These are phyloP conservation scores for Penicillium sp. DNA, from an alignment of 2,329 filamentous ascomycete genomes.

Conservation along the genomic window DNA sequence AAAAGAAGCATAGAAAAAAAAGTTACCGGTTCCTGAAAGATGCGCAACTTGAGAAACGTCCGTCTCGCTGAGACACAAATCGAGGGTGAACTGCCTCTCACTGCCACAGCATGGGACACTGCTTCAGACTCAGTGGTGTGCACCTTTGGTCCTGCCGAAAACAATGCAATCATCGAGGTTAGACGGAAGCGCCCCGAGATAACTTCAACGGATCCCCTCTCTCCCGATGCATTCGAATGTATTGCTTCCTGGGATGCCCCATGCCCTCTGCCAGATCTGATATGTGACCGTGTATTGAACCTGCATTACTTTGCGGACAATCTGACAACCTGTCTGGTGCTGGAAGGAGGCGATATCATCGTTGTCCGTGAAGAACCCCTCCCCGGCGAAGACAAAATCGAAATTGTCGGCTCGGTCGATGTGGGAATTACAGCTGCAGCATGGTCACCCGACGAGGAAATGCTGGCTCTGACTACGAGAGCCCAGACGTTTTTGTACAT, in stretches of 20 bases:
- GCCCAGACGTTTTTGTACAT: constrained; percentile 82
- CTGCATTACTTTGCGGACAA: constrained; percentile 85
- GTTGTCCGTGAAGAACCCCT: constrained; percentile 72
- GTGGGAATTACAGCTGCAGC: constrained; percentile 82
- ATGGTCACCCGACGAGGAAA: constrained; percentile 95
- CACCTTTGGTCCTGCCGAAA: constrained; percentile 75
- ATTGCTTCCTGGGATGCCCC: constrained; percentile 89
- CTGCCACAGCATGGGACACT: constrained; percentile 82
- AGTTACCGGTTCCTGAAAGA: constrained; percentile 45
- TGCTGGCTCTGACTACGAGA: constrained; percentile 78
- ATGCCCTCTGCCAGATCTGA: constrained; percentile 72
- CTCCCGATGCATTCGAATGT: constrained; percentile 42
- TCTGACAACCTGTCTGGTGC: constrained; percentile 72
- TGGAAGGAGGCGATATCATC: constrained; percentile 88
- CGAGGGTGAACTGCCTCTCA: constrained; percentile 61
- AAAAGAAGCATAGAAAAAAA: constrained; percentile 21
- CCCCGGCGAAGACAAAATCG: constrained; percentile 73
- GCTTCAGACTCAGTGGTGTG: constrained; percentile 74
- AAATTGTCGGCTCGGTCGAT: constrained; percentile 93
- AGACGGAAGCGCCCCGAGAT: constrained; percentile 48
- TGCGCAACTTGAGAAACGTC: constrained; percentile 86
- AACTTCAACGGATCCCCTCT: constrained; percentile 42
- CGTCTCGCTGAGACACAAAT: constrained; percentile 65
- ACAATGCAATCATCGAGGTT: constrained; percentile 71
- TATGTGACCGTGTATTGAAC: constrained; percentile 71